A percentile compares a stretch with the other conserved stretches of the same genome.
Conservation (phyloP, 208 protist genomes). For the Trypanosoma vivax region DNA sequence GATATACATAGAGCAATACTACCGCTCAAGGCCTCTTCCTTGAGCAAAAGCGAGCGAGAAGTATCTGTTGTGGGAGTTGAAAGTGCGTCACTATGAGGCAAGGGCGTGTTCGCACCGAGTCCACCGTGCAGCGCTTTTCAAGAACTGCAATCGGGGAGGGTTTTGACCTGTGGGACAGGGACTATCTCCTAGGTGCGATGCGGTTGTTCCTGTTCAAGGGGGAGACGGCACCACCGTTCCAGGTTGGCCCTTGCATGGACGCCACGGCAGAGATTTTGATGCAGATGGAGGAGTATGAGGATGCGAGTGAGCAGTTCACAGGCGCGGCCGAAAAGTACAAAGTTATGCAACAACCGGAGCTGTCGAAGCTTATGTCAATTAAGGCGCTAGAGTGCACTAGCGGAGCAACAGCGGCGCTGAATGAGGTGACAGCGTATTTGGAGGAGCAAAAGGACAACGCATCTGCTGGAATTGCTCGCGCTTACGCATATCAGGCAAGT, state of each 20-base stretch:
- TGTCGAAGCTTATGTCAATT: conserved; percentile 73
- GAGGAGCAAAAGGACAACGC: conserved; percentile 17
- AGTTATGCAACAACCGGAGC: conserved; percentile 68
- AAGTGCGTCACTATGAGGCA: conserved; percentile 34
- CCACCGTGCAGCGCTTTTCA: conserved; percentile 78
- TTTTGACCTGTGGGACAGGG: conserved; percentile 84
- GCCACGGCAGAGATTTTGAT: conserved; percentile 71
- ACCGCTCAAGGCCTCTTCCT: too few relatives aligned
- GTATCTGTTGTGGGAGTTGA: background rate
- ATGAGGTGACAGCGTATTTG: conserved; percentile 49
- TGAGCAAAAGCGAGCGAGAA: too few relatives aligned
- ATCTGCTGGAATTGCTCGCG: conserved; percentile 47
- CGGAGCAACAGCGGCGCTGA: conserved; percentile 48
- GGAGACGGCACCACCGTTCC: conserved; percentile 80
- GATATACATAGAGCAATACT: too few relatives aligned
- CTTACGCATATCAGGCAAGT: conserved; percentile 65
- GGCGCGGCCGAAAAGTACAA: conserved; percentile 76
- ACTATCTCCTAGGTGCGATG: conserved; percentile 81
- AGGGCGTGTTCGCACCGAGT: conserved; percentile 77
- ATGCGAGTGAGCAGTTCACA: conserved; percentile 71
- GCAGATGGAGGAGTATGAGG: conserved; percentile 73
- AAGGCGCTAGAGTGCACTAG: conserved; percentile 49
- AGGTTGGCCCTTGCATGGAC: conserved; percentile 77
- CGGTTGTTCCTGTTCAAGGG: conserved; percentile 87
- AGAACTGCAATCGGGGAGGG: conserved; percentile 84